These are phyloP conservation scores for thale cress (Arabidopsis thaliana) DNA, from an alignment of 345 rosid species.

Conservation along the genomic window TAIR10.1 NC_003071.7:14149501-14150000, in stretches of 20 bases:
- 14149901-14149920: slow-evolving; percentile 25
- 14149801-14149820: not conserved
- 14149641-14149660: not conserved
- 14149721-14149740: slow-evolving; percentile 45
- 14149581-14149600: not conserved
- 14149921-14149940: slow-evolving; percentile 40
- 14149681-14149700: not conserved
- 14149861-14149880: not conserved
- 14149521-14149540: not conserved
- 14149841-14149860: not conserved
- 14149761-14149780: slow-evolving; percentile 39
- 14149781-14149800: slow-evolving; percentile 25
- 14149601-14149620: not conserved
- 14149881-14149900: not conserved
- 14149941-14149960: slow-evolving; percentile 32
- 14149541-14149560: not conserved
- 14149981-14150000: not conserved
- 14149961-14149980: slow-evolving; percentile 34
- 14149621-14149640: slow-evolving; percentile 1
- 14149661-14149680: not conserved
- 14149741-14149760: slow-evolving; percentile 44
- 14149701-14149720: slow-evolving; percentile 39
- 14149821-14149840: not conserved
- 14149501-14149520: not conserved
- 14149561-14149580: not conserved